Base-by-base conservation (phyloP, 1,284 basidiomycete genomes). In the Moesziomyces sp. region DNA sequence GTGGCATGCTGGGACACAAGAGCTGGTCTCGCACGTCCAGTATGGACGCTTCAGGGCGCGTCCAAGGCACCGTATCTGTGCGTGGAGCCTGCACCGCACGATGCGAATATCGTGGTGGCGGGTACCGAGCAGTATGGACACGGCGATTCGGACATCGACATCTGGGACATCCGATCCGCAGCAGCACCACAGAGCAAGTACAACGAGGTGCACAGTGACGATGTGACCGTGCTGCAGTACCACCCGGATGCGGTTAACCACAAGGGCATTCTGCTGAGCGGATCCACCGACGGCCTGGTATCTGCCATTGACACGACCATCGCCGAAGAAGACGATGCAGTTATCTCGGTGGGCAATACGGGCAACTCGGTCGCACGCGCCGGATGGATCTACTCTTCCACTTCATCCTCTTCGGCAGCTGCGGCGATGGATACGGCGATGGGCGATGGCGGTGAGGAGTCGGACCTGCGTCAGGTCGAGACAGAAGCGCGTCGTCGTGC, bases 141-240 rank as follows among this genome's bases (percentile, higher is more conserved):
- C 21, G 66, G 59, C 5, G 81, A 83, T 43, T 76, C 78, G 21
- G 47, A 61, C n/a, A 69, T 83, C 35, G 81, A 83, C 35, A 56
- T 82, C 16, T 83, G 77, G 76, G 79, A 83, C 45, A 38, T 80
- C 14, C 73, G 82, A 14, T 51, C 59, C 5, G 30, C 58, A 11
- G 26, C 35, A 3, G 65, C 57, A 2, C 77, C 80, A 3, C 52
- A 71, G 10, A 66, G 71, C 60, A 77, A 74, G 26, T 84, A 83
- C 61, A 70, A 69, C 53, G 80, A 84, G 48, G 77, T 79, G 35
- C 82, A 84, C 46, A 78, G 76, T 24, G 82, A 84, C 62, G 82
- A 84, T 23, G 52, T 84, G 5, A 83, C 81, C 18, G 58, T 68
- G 1, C 69, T 84, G 0, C 45, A 64, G 13, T 84, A 79, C 46